Conservation (phyloP, 2,329 filamentous ascomycete genomes). For the Tolypocladium tundrense region DNA sequence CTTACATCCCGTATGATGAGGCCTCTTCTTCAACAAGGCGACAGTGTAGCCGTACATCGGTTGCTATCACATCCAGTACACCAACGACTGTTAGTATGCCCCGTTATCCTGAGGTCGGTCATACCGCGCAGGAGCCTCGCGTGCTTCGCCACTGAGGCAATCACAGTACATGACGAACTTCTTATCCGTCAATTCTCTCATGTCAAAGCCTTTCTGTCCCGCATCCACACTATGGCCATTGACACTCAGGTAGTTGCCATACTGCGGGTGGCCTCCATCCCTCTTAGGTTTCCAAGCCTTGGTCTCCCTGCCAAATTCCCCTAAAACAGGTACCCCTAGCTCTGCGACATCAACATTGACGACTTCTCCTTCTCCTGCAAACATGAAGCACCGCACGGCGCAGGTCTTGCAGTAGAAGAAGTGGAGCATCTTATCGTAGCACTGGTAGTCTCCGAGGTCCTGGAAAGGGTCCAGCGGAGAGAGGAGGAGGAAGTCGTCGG, state of each 20-base stretch:
- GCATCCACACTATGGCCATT: constrained; percentile 26
- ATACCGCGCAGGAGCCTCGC: too few species aligned
- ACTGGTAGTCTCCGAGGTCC: constrained; percentile 30
- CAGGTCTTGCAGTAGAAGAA: constrained; percentile 38
- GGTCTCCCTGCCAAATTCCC: not conserved
- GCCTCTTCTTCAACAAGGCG: too few species aligned
- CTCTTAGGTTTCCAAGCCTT: constrained; percentile 20
- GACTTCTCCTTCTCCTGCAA: constrained; percentile 22
- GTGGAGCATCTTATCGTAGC: constrained; percentile 17
- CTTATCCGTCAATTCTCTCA: constrained; percentile 24
- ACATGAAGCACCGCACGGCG: constrained; percentile 31
- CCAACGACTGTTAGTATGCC: too few species aligned
- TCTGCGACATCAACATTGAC: constrained; percentile 11
- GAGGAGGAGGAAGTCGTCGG: constrained; percentile 36
- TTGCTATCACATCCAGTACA: too few species aligned
- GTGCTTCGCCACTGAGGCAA: not conserved
- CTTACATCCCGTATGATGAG: too few species aligned
- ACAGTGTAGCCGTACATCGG: too few species aligned
- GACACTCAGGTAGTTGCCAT: constrained; percentile 22
- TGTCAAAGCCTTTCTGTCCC: constrained; percentile 22
- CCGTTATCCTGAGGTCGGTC: too few species aligned
- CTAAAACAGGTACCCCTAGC: constrained; percentile 2
- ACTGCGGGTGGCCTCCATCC: constrained; percentile 3
- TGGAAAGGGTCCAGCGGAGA: constrained; percentile 25
- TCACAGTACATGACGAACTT: constrained; percentile 18